Conservation (phyloP, 495 filamentous ascomycete genomes). For the Terfezia claveryi region DNA sequence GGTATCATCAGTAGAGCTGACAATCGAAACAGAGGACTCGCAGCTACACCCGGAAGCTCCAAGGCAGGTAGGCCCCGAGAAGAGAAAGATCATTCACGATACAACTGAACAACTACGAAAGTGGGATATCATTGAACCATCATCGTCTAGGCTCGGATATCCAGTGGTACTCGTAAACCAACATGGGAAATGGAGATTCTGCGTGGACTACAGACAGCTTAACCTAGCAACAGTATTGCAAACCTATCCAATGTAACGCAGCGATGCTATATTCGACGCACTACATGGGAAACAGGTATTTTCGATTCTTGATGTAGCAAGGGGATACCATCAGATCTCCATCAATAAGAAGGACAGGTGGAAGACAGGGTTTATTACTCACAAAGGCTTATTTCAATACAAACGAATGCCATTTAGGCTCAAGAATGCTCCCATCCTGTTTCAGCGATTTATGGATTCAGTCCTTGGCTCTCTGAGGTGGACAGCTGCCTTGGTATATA, state of each 20-base stretch:
- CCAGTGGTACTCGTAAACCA: not conserved
- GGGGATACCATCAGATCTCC: not conserved
- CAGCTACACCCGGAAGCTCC: not conserved
- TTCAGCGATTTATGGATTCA: slow-evolving; percentile 2
- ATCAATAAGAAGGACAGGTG: not conserved
- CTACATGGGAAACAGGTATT: not conserved
- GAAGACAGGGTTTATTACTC: not conserved
- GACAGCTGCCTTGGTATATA: slow-evolving; percentile 1
- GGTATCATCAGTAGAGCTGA: not conserved
- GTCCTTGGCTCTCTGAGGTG: not conserved
- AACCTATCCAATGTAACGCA: not conserved
- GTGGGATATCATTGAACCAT: not conserved
- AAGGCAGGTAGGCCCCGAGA: not conserved
- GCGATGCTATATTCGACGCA: not conserved
- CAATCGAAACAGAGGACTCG: not conserved
- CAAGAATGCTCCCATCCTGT: not conserved
- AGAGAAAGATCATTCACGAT: not conserved
- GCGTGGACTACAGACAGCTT: not conserved
- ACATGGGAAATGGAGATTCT: too few relatives aligned
- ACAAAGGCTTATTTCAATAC: not conserved
- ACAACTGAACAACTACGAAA: not conserved
- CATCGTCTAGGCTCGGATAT: not conserved
- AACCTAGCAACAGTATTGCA: not conserved
- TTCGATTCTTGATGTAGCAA: not conserved
- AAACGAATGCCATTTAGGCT: not conserved